Base-by-base conservation (phyloP, 441 rosid species). In the Capsella rubella region DNA sequence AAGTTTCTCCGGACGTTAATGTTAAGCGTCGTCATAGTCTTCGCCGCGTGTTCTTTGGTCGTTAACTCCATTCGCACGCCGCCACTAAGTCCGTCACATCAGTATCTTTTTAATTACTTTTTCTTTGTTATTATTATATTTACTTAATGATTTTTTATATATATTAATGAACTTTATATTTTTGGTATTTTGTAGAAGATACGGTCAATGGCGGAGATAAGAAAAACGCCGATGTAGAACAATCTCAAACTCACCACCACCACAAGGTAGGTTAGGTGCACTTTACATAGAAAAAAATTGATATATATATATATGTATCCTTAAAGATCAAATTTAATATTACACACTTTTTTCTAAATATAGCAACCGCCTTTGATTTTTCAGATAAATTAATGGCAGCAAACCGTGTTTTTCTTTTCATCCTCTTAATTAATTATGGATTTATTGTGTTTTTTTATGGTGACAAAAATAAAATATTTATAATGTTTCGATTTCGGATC, bases 81-180 rank as follows among this genome's bases (percentile, higher is more conserved):
- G 68, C 64, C 80, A 58, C 80, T 71, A 71, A 65, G 80, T 77
- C 69, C 76, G 76, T 71, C 76, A 63, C 75, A 69, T 69, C 71
- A 47, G 55, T 40, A 37, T 29, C 25, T 47, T 55, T 64, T 42
- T 54, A 4, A 1, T 46, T n/a, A n/a, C n/a, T 46, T 6, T 4
- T 46, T 43, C 6, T 12, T 11, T 37, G 3, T 10, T 3, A 1
- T 56, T 34, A 6, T 21, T 12, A 8, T 7, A 47, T 65, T 65
- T 74, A n/a, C 16, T 49, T 45, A 16, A 46, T 50, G 5, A 21
- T 10, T 51, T 21, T 51, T 21, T 18, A 0, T 2, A 21, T 18
- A 15, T 39, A 4, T 12, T 16, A 5, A 39, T 32, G 25, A 13
- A 15, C 9, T 61, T 27, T 68, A 16, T 6, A 4, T 4, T 42